Percentiles rank a stretch among this genome's conserved stretches.
These are phyloP conservation scores for Agastache rugosa DNA, from an alignment of 257 asterid genomes.

Conservation along the genomic window DNA sequence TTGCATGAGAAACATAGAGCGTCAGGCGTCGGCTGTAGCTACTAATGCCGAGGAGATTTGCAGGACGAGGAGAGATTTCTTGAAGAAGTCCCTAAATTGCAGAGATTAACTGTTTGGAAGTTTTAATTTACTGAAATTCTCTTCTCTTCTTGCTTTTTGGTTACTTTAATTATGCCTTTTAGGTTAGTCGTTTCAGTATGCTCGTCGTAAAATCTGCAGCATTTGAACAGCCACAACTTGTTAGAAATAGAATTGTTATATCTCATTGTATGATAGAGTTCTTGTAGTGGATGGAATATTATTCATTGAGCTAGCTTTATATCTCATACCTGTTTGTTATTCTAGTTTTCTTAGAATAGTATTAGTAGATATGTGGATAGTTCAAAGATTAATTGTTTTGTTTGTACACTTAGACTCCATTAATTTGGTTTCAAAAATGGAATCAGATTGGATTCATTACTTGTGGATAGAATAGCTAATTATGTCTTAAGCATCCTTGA, in stretches of 20 bases:
- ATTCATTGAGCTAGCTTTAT: background rate
- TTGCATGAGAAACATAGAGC: constrained; percentile 67
- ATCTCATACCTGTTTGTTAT: background rate
- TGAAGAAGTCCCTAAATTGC: constrained; percentile 29
- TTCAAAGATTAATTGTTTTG: too few relatives aligned
- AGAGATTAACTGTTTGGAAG: background rate
- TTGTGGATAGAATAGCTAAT: too few relatives aligned
- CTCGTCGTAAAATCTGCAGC: background rate
- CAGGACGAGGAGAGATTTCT: too few relatives aligned
- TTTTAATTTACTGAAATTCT: too few relatives aligned
- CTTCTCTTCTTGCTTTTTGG: background rate
- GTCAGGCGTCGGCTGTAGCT: too few relatives aligned
- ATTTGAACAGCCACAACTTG: background rate
- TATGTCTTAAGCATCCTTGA: too few relatives aligned
- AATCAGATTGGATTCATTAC: background rate
- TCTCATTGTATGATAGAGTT: background rate
- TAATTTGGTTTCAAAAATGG: background rate
- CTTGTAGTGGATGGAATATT: background rate
- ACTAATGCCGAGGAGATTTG: too few relatives aligned
- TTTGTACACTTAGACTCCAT: background rate
- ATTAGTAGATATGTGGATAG: too few relatives aligned
- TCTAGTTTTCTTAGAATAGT: background rate
- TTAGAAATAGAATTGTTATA: background rate
- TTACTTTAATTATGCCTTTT: background rate
- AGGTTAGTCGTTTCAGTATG: too few relatives aligned